Conservation (phyloP, 495 filamentous ascomycete genomes). For the Talaromyces stipitatus region DNA sequence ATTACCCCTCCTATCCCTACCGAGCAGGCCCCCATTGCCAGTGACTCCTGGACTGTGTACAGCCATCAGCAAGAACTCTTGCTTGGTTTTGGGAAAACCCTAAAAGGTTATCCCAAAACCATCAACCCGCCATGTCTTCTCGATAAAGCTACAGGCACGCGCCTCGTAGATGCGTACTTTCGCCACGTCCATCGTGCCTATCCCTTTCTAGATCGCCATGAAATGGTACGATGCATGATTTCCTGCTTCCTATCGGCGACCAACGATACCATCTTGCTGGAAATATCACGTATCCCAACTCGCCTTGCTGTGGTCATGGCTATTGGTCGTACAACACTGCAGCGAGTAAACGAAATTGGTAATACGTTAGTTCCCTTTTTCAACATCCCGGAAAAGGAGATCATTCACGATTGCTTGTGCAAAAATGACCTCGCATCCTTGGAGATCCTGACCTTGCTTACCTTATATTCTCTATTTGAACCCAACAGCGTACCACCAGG, state of each 20-base stretch:
- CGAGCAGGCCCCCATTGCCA: background rate
- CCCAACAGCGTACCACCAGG: slow-evolving; percentile 15
- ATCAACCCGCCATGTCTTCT: background rate
- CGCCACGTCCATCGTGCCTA: slow-evolving; percentile 18
- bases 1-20: slow-evolving; percentile 1
- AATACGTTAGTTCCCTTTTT: background rate
- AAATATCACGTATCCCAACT: slow-evolving; percentile 7
- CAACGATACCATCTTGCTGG: background rate
- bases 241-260: background rate
- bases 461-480: slow-evolving; percentile 21
- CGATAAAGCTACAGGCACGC: slow-evolving; percentile 2
- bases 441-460: slow-evolving; percentile 18
- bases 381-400: slow-evolving; percentile 7
- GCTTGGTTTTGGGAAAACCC: background rate
- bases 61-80: background rate
- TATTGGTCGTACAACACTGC: slow-evolving; percentile 17
- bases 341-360: slow-evolving; percentile 11
- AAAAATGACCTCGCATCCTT: slow-evolving; percentile 9
- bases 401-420: slow-evolving; percentile 10
- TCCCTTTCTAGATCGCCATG: slow-evolving; percentile 15
- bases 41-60: background rate
- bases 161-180: slow-evolving; percentile 16
- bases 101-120: background rate
- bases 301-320: slow-evolving; percentile 16
- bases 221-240: background rate